Base-by-base conservation (phyloP, 2,329 filamentous ascomycete genomes). In the Fusarium begoniae region DNA sequence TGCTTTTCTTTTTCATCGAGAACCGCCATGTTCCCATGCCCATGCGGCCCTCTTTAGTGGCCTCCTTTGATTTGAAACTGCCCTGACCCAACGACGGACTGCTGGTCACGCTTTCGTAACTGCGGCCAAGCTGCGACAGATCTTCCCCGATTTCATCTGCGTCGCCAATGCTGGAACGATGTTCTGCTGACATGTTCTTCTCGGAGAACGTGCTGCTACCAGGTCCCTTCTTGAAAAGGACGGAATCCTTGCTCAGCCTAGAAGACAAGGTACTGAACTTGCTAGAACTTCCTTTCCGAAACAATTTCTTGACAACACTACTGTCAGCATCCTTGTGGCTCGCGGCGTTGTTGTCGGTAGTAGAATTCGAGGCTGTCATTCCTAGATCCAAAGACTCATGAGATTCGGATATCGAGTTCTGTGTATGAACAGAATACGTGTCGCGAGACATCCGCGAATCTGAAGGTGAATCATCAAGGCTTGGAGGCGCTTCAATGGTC, bases 201-300 rank as follows among this genome's bases (percentile, higher is more conserved):
- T 91, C 90, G 58, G 88, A 89, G 74, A 89, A 87, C 55, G 86
- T 85, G 22, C 86, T 84, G 78, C 88, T 90, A 54, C 88, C 86
- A 11, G 87, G 84, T 7, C 87, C 88, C 76, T 90, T 91, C 84
- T 91, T 90, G 75, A 89, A 90, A 32, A 89, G 81, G 15, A 83
- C 80, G 35, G 86, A 85, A 53, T 88, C 87, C 76, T 90, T 92
- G 58, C 85, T 85, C 26, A 88, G 77, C 66, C 88, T 81, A 55
- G 89, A 89, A 18, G 90, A 87, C 67, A 91, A 83, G 79, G 67
- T 70, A 54, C 89, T 89, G 79, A 92, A 92, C 82, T 92, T 92
- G 80, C 89, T 87, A 12, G 89, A 90, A 79, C 89, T 91, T 56
- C 90, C 89, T 82, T 92, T 92, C 38, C 90, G 88, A 63, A 92